Evolutionary conservation across 1,139 yeast species (phyloP).

Genomic region (Suhomyces anneliseae): DNA sequence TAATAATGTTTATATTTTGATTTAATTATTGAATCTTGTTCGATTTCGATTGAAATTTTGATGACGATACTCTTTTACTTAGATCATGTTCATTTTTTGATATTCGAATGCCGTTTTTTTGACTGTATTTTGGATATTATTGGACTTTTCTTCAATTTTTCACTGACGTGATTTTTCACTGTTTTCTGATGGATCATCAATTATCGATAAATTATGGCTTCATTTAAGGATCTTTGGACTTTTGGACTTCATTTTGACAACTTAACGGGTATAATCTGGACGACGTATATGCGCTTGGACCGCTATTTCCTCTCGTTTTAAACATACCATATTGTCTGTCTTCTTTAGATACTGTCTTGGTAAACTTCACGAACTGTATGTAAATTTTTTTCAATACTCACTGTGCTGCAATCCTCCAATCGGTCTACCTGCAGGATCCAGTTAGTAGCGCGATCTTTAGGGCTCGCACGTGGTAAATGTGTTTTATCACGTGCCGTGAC

Average conservation of each 20-base stretch:
- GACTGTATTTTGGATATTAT: too few species aligned
- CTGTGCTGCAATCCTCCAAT: constrained; percentile 2
- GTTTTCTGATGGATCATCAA: not conserved
- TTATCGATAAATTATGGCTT: not conserved
- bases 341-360: constrained; percentile 10
- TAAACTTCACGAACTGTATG: constrained; percentile 6
- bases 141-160: too few species aligned
- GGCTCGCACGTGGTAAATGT: not conserved
- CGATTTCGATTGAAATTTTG: too few species aligned
- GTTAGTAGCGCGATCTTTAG: not conserved
- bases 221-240: not conserved
- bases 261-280: not conserved
- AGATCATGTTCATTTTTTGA: too few species aligned
- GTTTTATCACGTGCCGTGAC: constrained; percentile 8
- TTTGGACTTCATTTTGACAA: not conserved
- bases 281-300: not conserved
- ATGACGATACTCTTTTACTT: too few species aligned
- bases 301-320: not conserved
- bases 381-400: constrained; percentile 10
- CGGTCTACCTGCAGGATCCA: constrained; percentile 5
- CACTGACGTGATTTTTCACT: not conserved
- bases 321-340: constrained; percentile 13
- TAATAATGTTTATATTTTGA: too few species aligned
- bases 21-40: too few species aligned
- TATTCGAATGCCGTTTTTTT: too few species aligned